Percentiles rank a stretch among this genome's conserved stretches.
These are phyloP conservation scores for Thinopyrum elongatum DNA, from an alignment of 176 grass and related monocot species.

Conservation along the genomic window DNA sequence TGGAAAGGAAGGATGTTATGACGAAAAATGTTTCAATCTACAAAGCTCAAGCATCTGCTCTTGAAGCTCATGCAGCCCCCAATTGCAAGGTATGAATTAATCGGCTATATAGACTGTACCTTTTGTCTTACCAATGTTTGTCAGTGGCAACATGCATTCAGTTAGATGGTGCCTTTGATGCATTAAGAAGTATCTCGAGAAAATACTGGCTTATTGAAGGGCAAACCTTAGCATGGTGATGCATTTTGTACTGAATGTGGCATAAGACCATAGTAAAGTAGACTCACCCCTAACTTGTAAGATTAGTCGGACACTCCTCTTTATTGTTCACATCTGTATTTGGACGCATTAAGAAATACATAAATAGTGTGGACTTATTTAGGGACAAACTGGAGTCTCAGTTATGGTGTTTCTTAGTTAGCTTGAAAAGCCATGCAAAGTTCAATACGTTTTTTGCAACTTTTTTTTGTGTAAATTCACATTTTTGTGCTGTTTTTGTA, in stretches of 20 bases:
- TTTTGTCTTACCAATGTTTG: not conserved
- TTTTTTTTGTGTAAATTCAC: not conserved
- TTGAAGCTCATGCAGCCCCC: slow-evolving; percentile 81
- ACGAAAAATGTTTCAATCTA: slow-evolving; percentile 99
- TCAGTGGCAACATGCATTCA: not conserved
- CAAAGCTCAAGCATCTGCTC: slow-evolving; percentile 91
- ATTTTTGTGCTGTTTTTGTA: slow-evolving; percentile 29
- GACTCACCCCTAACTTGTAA: not conserved
- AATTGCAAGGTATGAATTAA: slow-evolving; percentile 74
- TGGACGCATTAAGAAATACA: not conserved
- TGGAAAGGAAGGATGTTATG: slow-evolving; percentile 99
- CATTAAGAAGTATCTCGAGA: not conserved
- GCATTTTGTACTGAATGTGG: not conserved
- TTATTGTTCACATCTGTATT: not conserved
- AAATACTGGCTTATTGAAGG: not conserved
- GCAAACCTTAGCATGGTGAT: not conserved
- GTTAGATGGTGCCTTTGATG: slow-evolving; percentile 3
- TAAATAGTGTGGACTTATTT: not conserved
- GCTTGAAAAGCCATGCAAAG: not conserved
- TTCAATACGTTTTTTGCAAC: not conserved
- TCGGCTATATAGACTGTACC: not conserved
- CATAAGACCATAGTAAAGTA: not conserved
- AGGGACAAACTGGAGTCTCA: not conserved
- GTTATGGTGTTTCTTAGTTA: slow-evolving; percentile 16
- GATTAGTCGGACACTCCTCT: not conserved